These are phyloP conservation scores for Biscogniauxia mediterranea DNA, from an alignment of 2,329 filamentous ascomycete genomes.

Conservation along the genomic window DNA sequence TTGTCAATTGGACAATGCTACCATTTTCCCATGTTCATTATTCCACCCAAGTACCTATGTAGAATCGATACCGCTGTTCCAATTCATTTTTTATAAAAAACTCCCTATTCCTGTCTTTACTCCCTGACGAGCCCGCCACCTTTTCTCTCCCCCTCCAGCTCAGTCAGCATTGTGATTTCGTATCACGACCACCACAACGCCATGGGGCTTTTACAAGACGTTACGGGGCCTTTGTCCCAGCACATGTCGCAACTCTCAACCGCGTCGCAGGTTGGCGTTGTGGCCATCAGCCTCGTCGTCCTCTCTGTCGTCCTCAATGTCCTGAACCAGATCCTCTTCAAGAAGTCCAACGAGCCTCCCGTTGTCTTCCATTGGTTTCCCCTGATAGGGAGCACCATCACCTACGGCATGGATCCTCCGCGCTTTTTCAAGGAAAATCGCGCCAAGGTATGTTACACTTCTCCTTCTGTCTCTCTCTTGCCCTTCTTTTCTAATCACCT, in stretches of 20 bases:
- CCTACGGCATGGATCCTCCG: conserved; percentile 93
- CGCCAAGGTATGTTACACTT: conserved; percentile 67
- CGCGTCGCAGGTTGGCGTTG: conserved; percentile 46
- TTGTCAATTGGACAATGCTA: not conserved
- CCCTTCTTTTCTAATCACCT: not conserved
- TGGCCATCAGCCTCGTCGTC: conserved; percentile 43
- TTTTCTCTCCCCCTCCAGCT: not conserved
- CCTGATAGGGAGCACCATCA: conserved; percentile 84
- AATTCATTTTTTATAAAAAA: not conserved
- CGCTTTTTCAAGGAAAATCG: conserved; percentile 77
- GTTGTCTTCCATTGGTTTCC: conserved; percentile 81
- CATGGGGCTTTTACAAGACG: conserved; percentile 58
- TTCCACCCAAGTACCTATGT: not conserved
- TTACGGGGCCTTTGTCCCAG: conserved; percentile 49
- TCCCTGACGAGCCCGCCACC: no score
- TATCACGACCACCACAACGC: not conserved
- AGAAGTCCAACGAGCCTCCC: conserved; percentile 77
- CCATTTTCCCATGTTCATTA: not conserved
- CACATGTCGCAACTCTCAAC: conserved; percentile 48
- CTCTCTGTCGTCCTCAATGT: conserved; percentile 74
- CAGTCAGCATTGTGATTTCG: no score
- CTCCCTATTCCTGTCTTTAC: not conserved
- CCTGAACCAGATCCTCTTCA: conserved; percentile 73
- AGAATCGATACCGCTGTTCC: not conserved
- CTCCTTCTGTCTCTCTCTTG: not conserved